A percentile compares a stretch with the other conserved stretches of the same genome.
These are phyloP conservation scores for Rosa hybrid DNA, from an alignment of 331 rosid species.

Conservation along the genomic window DNA sequence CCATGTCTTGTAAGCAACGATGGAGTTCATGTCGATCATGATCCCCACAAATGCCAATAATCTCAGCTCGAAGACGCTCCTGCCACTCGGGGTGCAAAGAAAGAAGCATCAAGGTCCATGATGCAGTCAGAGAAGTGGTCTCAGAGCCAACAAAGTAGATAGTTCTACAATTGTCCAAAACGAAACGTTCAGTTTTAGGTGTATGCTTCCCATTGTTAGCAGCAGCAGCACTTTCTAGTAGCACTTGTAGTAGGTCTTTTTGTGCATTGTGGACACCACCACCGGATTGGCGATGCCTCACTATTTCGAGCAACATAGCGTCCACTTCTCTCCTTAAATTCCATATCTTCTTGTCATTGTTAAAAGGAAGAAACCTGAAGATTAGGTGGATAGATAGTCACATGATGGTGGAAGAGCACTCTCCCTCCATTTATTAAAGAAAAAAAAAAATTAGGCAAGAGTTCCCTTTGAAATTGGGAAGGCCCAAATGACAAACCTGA, in stretches of 20 bases:
- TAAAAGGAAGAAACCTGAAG: neutral
- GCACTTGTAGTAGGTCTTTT: neutral
- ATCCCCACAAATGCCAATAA: conserved; percentile 15
- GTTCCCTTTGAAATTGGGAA: too few relatives aligned
- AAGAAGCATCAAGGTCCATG: conserved; percentile 24
- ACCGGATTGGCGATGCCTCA: conserved; percentile 1
- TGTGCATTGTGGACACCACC: neutral
- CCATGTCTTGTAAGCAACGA: conserved; percentile 13
- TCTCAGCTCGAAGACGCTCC: conserved; percentile 8
- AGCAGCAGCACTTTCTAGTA: conserved; percentile 3
- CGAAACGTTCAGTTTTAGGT: neutral
- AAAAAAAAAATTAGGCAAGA: too few relatives aligned
- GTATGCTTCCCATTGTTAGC: neutral
- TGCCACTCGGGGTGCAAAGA: conserved; percentile 24
- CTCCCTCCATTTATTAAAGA: too few relatives aligned
- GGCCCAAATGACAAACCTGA: conserved; percentile 5
- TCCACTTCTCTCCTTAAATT: conserved; percentile 9
- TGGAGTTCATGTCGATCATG: neutral
- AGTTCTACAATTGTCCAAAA: conserved; percentile 6
- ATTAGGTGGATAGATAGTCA: too few relatives aligned
- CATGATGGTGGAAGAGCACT: too few relatives aligned
- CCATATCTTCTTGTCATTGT: neutral
- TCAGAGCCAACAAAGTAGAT: conserved; percentile 44
- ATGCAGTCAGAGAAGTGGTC: conserved; percentile 30
- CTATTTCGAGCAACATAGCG: neutral